Conservation (phyloP, 805 yeast species). For the Sungouiella blattae region DNA sequence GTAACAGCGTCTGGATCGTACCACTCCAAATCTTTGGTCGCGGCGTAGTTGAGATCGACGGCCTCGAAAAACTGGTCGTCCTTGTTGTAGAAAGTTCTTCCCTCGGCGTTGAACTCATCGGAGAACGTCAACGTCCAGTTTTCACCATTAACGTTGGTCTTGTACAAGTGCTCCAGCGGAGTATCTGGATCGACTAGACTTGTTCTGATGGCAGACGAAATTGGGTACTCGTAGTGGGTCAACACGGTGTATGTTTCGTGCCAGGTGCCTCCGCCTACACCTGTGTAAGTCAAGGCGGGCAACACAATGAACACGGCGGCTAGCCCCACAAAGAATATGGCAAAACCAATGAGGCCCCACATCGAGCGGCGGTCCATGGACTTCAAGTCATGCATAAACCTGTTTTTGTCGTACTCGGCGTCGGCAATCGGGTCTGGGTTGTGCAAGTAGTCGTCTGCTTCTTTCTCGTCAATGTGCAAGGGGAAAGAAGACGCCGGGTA, state of each 20-base stretch:
- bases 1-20: slow-evolving; percentile 42
- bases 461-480: slow-evolving; percentile 85
- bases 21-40: slow-evolving; percentile 44
- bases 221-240: slow-evolving; percentile 30
- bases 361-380: slow-evolving; percentile 60
- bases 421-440: slow-evolving; percentile 95
- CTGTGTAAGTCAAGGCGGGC: slow-evolving; percentile 84
- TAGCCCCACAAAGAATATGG: slow-evolving; percentile 57
- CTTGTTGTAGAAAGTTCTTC: slow-evolving; percentile 41
- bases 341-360: slow-evolving; percentile 60
- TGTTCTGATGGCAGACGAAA: slow-evolving; percentile 34
- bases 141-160: slow-evolving; percentile 47
- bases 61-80: slow-evolving; percentile 44
- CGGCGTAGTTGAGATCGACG: slow-evolving; percentile 39
- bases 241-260: slow-evolving; percentile 15
- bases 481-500: slow-evolving; percentile 94
- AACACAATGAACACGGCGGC: slow-evolving; percentile 68
- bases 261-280: slow-evolving; percentile 45
- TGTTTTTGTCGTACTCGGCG: slow-evolving; percentile 73
- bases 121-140: slow-evolving; percentile 37
- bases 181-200: slow-evolving; percentile 40
- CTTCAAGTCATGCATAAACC: slow-evolving; percentile 62
- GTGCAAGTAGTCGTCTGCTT: slow-evolving; percentile 90
- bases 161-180: slow-evolving; percentile 26
- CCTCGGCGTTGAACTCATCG: slow-evolving; percentile 43